Evolutionary conservation across 2,329 filamentous ascomycete genomes (phyloP), one percentile per base, ranked within the genome.

Genomic region (Sporothrix brasiliensis): DNA sequence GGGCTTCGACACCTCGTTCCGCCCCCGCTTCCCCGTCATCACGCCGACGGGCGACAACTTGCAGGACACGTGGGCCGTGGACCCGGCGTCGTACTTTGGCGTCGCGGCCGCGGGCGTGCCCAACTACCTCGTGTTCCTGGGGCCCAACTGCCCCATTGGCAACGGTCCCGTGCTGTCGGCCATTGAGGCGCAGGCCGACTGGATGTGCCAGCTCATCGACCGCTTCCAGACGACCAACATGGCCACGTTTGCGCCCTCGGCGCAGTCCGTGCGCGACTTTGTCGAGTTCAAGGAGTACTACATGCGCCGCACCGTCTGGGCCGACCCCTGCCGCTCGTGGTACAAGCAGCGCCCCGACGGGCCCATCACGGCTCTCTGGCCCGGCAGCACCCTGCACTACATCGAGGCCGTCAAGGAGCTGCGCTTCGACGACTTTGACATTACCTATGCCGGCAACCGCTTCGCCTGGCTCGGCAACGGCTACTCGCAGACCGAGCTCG

Each of bases 221-320:
- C 80, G 82, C 47, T 84, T 80, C 75, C 84, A 86, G 77, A 84
- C 81, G 1, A 78, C 83, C 74, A 80, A 83, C 76, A 82, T 86
- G 66, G 76, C 77, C 7, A 78, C 80, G 0, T 74, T 79, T 60
- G 70, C 68, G 0, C 67, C 70, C 27, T 67, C 50, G 21, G 71
- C 24, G 21, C 67, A 69, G 52, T 67, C 67, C 1, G 71, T 77
- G 30, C 76, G 79, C 54, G 74, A 76, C 30, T 74, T 74, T 14
- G 72, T 75, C 24, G 77, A 76, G 69, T 77, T 75, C n/a, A 77
- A 79, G 9, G 71, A 75, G 16, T 76, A 76, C 63, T 78, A 80
- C 72, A 72, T 78, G 75, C 75, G 56, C 73, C 73, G 16, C 77
- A 77, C 1, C 3, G 77, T 79, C 10, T 80, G 78, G 73, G 71